These are phyloP conservation scores for Huntiella abstrusa DNA, from an alignment of 2,329 filamentous ascomycete genomes.

Conservation along the genomic window DNA sequence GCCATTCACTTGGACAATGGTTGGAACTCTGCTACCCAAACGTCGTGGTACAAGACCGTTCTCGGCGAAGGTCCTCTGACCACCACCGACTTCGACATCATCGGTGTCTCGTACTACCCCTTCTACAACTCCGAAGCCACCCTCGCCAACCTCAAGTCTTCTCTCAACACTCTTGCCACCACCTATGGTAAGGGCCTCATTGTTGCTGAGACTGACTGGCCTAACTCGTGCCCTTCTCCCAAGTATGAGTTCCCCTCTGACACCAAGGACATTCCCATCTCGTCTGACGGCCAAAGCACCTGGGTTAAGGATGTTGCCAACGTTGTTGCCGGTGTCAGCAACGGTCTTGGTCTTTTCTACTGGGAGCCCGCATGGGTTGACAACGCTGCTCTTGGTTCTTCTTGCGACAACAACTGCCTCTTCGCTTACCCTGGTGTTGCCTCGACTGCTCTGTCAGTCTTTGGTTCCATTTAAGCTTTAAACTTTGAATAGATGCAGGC, in stretches of 20 bases:
- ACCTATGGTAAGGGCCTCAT: constrained; percentile 46
- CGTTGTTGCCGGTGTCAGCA: constrained; percentile 31
- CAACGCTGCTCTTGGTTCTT: constrained; percentile 45
- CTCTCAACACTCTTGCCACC: constrained; percentile 37
- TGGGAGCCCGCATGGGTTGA: constrained; percentile 58
- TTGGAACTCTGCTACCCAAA: constrained; percentile 49
- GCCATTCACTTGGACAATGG: constrained; percentile 61
- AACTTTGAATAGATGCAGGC: background rate
- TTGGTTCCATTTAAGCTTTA: constrained; percentile 2
- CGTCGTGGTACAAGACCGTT: constrained; percentile 44
- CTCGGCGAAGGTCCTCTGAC: constrained; percentile 30
- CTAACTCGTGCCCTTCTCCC: constrained; percentile 40
- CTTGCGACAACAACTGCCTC: constrained; percentile 45
- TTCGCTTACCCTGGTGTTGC: constrained; percentile 36
- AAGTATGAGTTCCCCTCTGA: constrained; percentile 41
- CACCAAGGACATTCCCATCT: constrained; percentile 39
- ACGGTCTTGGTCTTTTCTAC: constrained; percentile 46
- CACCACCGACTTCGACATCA: constrained; percentile 44
- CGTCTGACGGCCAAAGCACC: constrained; percentile 39
- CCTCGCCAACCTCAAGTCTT: constrained; percentile 34
- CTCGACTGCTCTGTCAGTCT: constrained; percentile 24
- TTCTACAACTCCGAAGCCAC: constrained; percentile 46
- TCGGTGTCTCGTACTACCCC: constrained; percentile 57
- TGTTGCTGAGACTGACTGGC: constrained; percentile 58
- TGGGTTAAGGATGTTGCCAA: constrained; percentile 42